Evolutionary conservation across 2,329 filamentous ascomycete species (phyloP).

Genomic region (Macrophomina phaseolina): DNA sequence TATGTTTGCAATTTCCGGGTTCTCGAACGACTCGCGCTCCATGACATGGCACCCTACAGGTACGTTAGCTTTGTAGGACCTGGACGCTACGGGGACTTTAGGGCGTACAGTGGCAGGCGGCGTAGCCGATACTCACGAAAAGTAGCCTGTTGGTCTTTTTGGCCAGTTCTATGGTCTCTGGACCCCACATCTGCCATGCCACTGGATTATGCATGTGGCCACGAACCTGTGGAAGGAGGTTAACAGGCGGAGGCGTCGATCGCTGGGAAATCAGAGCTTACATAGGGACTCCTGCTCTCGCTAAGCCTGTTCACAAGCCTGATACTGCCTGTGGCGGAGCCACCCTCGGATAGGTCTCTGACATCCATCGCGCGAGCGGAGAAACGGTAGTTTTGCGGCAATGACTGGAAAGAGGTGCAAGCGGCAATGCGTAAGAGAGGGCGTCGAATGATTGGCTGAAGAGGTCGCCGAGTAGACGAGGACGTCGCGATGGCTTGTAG

Average conservation of each 20-base stretch:
- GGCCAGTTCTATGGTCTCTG: constrained; percentile 77
- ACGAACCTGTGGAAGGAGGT: constrained; percentile 59
- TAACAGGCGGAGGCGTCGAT: not conserved
- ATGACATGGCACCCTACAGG: constrained; percentile 73
- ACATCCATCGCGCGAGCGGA: constrained; percentile 38
- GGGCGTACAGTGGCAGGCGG: constrained; percentile 86
- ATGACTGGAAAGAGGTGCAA: not conserved
- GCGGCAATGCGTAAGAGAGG: not conserved
- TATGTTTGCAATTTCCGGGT: constrained; percentile 77
- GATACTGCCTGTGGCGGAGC: constrained; percentile 12
- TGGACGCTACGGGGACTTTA: not conserved
- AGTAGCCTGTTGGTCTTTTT: constrained; percentile 84
- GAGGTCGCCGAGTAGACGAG: not conserved
- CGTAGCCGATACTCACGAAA: constrained; percentile 94
- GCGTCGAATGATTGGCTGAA: not conserved
- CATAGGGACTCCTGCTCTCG: constrained; percentile 71
- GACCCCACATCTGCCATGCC: constrained; percentile 87
- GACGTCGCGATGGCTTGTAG: not conserved
- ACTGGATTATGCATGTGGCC: constrained; percentile 82
- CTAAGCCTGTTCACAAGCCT: constrained; percentile 57
- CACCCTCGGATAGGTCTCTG: constrained; percentile 31
- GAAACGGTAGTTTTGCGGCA: not conserved
- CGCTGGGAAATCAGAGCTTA: constrained; percentile 45
- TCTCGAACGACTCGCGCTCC: constrained; percentile 88
- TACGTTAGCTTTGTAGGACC: constrained; percentile 17